Base-by-base conservation (phyloP, 2,329 filamentous ascomycete species). In the Fusarium floridanum region DNA sequence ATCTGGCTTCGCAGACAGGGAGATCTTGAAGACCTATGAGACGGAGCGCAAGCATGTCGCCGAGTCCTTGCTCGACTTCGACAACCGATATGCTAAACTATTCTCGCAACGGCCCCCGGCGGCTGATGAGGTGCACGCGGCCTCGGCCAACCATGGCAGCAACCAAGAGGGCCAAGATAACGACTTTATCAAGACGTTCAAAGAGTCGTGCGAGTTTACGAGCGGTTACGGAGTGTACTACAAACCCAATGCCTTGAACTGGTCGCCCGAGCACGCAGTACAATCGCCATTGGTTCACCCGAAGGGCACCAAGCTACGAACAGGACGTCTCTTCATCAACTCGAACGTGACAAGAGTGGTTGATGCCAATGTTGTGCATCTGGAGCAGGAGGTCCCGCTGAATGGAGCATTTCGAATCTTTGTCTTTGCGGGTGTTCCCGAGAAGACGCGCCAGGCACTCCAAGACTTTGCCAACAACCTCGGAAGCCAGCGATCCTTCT, bases 151-250 rank as follows among this genome's bases (percentile, higher is more conserved):
- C 16, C 69, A 79, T 14, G 74, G 66, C 20, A 64, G 66, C 7
- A 77, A 80, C 20, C 75, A 80, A 36, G 78, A 77, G 6, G 75
- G 71, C 34, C 86, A 91, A 56, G 91, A 94, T 68, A 95, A 95
- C 79, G 91, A 93, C 12, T 98, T 98, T 81, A 91, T 97, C 80
- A 93, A 93, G 84, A 95, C 92, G 0, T 98, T 98, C 88, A 98
- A 98, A 82, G 94, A 94, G 67, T 91, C 91, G 34, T 98, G 95
- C 86, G 95, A 97, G 80, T 97, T 98, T 83, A 98, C 95, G 12
- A 95, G 93, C 74, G 95, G 95, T 67, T 98, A 97, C 81, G 95
- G 95, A 70, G 95, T 98, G 24, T 92, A 91, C 34, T 98, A 98
- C 85, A 89, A 92, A 74, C 88, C 93, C 64, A 98, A 97, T 83